Base-by-base conservation (phyloP, 306 rosid genomes). In the Cicer bijugum region DNA sequence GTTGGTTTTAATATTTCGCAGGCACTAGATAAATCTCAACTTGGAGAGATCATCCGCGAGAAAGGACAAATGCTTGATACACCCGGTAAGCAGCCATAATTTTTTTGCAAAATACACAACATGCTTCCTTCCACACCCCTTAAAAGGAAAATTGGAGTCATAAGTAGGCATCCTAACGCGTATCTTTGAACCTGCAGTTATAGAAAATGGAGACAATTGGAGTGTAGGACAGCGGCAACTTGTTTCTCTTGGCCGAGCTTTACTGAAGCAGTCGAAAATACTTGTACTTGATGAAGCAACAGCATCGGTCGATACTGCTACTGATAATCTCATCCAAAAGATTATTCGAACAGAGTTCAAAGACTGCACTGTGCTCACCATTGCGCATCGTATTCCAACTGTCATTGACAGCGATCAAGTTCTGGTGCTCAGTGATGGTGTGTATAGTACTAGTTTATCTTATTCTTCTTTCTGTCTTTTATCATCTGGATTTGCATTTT, bases 191-290 rank as follows among this genome's bases (percentile, higher is more conserved):
- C 80, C 52, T 78, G 71, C 93, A 95, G 99, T 95, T 77, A 83
- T 91, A n/a, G 99, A 95, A 83, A 94, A 90, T 94, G 99, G 99
- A 78, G 99, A 94, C 77, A 94, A 94, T 63, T 94, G 99, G 99
- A 94, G 99, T 72, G 97, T 91, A 63, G 99, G 99, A 45, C 99
- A 94, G 84, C 86, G 99, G 56, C 99, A 94, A 78, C 99, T 94
- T 58, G 96, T 94, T 70, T 83, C 99, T 19, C 76, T 94, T 23
- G 99, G 99, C 61, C 90, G 99, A 70, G 99, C 99, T 50, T 83
- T 94, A 72, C 88, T 94, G 70, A 90, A 89, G 88, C 97, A 94
- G 80, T 93, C 97, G 20, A 91, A 82, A 75, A 88, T 94, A 85
- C 89, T 94, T 80, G 99, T 94, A 17, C 97, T 94, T 14, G 99